Percentiles rank a stretch among this genome's conserved stretches.
Conservation (phyloP, 768 basidiomycete genomes). For the Daedaleopsis sinensis region DNA sequence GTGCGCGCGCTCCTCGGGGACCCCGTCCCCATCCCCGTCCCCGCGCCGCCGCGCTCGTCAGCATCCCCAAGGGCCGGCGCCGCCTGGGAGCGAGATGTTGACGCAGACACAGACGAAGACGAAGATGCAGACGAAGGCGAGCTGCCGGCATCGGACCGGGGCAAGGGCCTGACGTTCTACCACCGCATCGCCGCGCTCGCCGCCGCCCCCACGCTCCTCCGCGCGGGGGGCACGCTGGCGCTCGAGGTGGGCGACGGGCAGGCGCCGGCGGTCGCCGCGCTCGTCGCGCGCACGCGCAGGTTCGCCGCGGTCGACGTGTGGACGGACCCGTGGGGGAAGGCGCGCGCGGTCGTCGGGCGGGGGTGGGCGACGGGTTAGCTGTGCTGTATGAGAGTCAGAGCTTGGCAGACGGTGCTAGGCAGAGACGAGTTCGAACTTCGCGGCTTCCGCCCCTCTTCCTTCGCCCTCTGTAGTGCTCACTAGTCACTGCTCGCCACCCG, state of each 20-base stretch:
- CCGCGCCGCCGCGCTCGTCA: background rate
- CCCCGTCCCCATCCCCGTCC: background rate
- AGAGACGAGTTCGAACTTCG: no score
- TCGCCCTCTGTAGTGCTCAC: no score
- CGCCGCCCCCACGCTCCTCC: conserved; percentile 62
- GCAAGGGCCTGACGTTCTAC: conserved; percentile 67
- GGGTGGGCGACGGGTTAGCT: background rate
- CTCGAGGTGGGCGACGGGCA: conserved; percentile 83
- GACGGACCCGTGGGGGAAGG: conserved; percentile 78
- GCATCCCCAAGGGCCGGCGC: background rate
- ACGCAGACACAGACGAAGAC: background rate
- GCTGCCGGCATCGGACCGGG: conserved; percentile 32
- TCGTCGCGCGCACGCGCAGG: conserved; percentile 57
- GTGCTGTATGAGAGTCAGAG: no score
- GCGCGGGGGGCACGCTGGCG: conserved; percentile 57
- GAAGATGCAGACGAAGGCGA: background rate
- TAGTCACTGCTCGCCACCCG: background rate
- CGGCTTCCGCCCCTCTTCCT: no score
- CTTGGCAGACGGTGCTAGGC: no score
- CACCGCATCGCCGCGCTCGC: conserved; percentile 68
- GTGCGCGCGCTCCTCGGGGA: conserved; percentile 81
- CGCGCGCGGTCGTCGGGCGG: conserved; percentile 65
- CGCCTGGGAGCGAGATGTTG: no score
- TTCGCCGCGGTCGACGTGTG: conserved; percentile 75
- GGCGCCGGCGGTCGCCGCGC: conserved; percentile 58